Percentiles rank a stretch among this genome's conserved stretches.
Evolutionary conservation across 257 asterid genomes (phyloP).

Genomic region (Scutellaria baicalensis): DNA sequence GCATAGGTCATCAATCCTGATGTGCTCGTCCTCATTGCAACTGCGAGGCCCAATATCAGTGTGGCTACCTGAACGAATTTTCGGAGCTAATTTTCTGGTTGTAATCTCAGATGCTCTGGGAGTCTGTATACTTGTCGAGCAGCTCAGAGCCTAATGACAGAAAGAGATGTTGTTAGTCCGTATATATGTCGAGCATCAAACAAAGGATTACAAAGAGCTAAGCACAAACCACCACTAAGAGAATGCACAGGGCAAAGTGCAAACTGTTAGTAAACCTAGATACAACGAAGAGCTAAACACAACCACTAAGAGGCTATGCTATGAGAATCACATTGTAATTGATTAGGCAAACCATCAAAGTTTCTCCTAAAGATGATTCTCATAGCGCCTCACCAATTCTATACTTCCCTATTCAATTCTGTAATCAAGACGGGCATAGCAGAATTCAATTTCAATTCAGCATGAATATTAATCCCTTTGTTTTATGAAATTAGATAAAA

Average conservation of each 20-base stretch:
- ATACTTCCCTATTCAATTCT: not conserved
- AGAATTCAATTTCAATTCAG: not conserved
- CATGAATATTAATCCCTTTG: not conserved
- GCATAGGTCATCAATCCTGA: constrained; percentile 66
- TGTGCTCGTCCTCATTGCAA: constrained; percentile 76
- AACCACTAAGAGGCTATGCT: not conserved
- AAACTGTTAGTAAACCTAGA: too few relatives aligned
- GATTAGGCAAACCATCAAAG: not conserved
- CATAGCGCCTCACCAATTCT: not conserved
- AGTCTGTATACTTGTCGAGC: constrained; percentile 53
- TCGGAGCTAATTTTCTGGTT: constrained; percentile 36
- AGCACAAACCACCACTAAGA: not conserved
- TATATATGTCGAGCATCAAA: not conserved
- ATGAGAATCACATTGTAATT: not conserved
- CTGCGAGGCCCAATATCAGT: constrained; percentile 80
- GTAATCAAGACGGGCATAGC: not conserved
- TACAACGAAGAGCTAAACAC: not conserved
- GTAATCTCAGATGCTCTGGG: constrained; percentile 27
- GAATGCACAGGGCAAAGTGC: not conserved
- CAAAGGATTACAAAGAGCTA: not conserved
- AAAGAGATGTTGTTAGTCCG: not conserved
- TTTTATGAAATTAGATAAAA: not conserved
- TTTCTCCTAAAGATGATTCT: not conserved
- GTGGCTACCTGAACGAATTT: constrained; percentile 77
- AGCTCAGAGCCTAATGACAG: constrained; percentile 53